Base-by-base conservation (phyloP, 75 land plant species). In the Selaginella moellendorffii region DNA sequence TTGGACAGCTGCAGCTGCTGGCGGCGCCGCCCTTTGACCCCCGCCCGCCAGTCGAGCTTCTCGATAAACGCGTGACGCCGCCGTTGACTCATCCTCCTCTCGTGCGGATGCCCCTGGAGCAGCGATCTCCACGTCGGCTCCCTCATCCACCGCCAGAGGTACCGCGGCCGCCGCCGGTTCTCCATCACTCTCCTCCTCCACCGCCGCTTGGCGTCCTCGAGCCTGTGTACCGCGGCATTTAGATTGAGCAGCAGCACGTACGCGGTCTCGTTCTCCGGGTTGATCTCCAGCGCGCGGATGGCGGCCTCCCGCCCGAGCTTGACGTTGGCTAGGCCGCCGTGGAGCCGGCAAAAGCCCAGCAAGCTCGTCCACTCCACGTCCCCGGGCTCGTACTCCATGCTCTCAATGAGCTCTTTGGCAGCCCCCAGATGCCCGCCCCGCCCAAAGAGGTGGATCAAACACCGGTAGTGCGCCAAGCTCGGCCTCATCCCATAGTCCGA, bases 81-180 rank as follows among this genome's bases (percentile, higher is more conserved):
- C 46, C 46, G 46, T 5, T 36, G 46, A 36, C 14, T 36, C 10
- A 5, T 36, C 5, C 5, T 14, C 46, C 14, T 36, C 46, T 14
- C 46, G 14, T 5, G 46, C 46, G 46, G 5, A 36, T 36, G 14
- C n/a, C n/a, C n/a, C n/a, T n/a, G n/a, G n/a, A n/a, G n/a, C n/a
- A n/a, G n/a, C n/a, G n/a, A n/a, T n/a, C n/a, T n/a, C 46, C 46
- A 36, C 46, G 46, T 36, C 46, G 46, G 46, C 46, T 36, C 46
- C 46, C 10, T 5, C 14, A 14, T 5, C 14, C 5, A 14, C 46
- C 14, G 5, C 46, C 14, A 5, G 14, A 36, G 14, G 10, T 14
- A 5, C 46, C 46, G 10, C 5, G 14, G 14, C 46, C 14, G 5
- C 46, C 46, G 14, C 14, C 46, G 5, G 10, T 5, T 5, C 5